Conservation (phyloP, 129 eudicot species). For the Tanacetum coccineum region DNA sequence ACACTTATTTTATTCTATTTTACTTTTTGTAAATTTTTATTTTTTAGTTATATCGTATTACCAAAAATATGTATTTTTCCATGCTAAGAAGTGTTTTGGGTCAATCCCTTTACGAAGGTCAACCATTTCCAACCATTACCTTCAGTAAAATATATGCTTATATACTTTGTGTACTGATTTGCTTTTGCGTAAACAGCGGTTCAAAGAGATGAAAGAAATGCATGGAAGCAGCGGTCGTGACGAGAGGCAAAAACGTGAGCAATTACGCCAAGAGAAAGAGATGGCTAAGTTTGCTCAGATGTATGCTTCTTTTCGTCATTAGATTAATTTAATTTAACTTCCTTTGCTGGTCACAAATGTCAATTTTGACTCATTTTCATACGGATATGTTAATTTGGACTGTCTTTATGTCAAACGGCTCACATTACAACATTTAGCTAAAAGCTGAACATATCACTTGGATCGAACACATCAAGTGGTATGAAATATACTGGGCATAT, state of each 20-base stretch:
- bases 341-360: neutral
- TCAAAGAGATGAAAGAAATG: conserved; percentile 98
- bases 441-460: no score
- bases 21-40: no score
- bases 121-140: neutral
- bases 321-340: neutral
- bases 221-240: conserved; percentile 92
- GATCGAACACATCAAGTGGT: no score
- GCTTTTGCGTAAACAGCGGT: conserved; percentile 47
- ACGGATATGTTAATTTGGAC: neutral
- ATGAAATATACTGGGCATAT: no score
- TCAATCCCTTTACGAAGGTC: neutral
- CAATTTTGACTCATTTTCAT: neutral
- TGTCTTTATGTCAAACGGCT: neutral
- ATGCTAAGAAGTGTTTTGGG: no score
- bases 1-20: no score
- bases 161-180: neutral
- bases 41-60: no score
- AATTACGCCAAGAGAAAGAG: conserved; percentile 85
- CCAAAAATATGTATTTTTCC: no score
- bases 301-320: conserved; percentile 32
- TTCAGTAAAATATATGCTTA: neutral
- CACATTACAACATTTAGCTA: no score
- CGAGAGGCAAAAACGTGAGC: conserved; percentile 94
- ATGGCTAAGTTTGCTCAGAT: conserved; percentile 92